Evolutionary conservation across 2,329 filamentous ascomycete species (phyloP), one percentile per base, ranked within the genome.

Genomic region (Xylaria multiplex): DNA sequence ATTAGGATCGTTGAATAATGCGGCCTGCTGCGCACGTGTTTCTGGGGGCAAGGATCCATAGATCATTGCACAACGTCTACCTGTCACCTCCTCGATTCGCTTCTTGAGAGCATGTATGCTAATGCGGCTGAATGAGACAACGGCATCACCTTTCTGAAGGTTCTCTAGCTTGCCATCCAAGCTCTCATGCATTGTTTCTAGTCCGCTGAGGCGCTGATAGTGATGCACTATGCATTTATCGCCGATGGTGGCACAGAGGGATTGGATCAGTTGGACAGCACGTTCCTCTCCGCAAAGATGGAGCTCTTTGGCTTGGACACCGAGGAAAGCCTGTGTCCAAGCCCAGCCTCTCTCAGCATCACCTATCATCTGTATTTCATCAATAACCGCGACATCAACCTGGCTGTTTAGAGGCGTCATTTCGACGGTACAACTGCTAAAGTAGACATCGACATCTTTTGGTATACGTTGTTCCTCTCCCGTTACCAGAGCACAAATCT

Each of bases 361-460:
- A 16, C 88, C 90, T 71, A 99, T 93, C 96, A 99, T 98, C 79
- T 99, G 96, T 64, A 99, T 98, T 81, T 99, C 96, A 76, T 99
- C 96, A 69, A 99, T 95, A 71, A 99, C 95, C 1, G 93, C 95
- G 42, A 99, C 94, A 48, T 98, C 95, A 35, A 92, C 88, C 2
- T 78, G 77, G 3, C 79, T 70, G 71, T 81, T 85, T n/a, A 84
- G 75, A 1, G 86, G 86, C 7, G 85, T 80, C 86, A 99, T 99
- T 78, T 99, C 96, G 2, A 99, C 96, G 0, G 96, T 99, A 76
- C 96, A 97, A 75, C 93, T 95, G 64, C 85, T 86, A 74, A 97
- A 90, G 67, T 84, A 84, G 3, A 80, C 79, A 58, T 89, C 82
- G 1, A 81, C 80, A 9, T 85, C 81, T 54, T 88, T 82, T 0